Base-by-base conservation (phyloP, 1,284 basidiomycete species). In the Phellinidium pouzarii region DNA sequence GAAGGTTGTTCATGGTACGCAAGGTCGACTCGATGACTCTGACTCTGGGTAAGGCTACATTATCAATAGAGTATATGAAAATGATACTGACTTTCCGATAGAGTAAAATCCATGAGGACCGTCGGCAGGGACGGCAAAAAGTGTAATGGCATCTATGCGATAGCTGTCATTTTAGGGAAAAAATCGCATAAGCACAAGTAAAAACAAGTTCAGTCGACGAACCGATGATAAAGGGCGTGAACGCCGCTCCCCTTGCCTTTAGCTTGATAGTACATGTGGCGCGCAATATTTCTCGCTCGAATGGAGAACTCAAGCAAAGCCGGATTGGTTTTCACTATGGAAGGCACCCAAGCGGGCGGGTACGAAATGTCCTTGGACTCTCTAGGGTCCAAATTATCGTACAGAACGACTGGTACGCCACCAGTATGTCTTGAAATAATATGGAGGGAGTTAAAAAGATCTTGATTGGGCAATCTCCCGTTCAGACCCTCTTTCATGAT, bases 51-150 rank as follows among this genome's bases (percentile, higher is more conserved):
- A 20, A 50, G 17, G 27, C 4, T 20, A 4, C 6, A 44, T 48
- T 26, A 52, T 31, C 48, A 17, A 44, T 29, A n/a, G 23, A 2
- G 41, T 38, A 47, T 48, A 22, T 26, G 8, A 34, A 50, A n/a
- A n/a, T n/a, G n/a, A 11, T 7, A 56, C 76, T 61, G 47, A 91
- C 91, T 82, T 78, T 60, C 95, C 95, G 19, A 99, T 74, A 1
- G 92, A 82, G 71, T 92, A 84, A 68, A 98, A 99, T 0, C 96
- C 96, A 66, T 97, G 93, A 3, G 96, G 96, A 2, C 95, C 94
- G 7, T 74, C 69, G 0, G 94, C 89, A 8, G 94, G 94, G 4
- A 91, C 71, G 3, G 85, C 93, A 65, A 89, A 98, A 19, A 99
- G 63, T 0, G 94, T 96, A 54, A 98, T 78, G 0, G 94, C 90